These are phyloP conservation scores for Ajuga chamaepitys DNA, from an alignment of 257 asterid genomes.

Conservation along the genomic window DNA sequence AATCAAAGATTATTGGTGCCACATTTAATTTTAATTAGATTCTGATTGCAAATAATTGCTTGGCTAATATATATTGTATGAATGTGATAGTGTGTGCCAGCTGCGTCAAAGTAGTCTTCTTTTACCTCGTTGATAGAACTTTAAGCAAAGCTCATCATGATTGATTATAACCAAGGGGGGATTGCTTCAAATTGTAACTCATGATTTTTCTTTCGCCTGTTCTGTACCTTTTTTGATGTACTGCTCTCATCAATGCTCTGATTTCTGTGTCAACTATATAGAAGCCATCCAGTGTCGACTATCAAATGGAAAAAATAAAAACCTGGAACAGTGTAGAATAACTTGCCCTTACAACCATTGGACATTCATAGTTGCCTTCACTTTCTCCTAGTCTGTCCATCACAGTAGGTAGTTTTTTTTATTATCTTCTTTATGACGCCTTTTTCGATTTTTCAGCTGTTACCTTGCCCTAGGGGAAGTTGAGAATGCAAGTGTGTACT, in stretches of 20 bases:
- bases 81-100: neutral
- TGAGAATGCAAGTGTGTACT: constrained; percentile 71
- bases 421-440: constrained; percentile 11
- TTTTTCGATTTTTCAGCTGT: constrained; percentile 52
- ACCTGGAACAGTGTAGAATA: neutral
- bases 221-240: neutral
- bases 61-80: neutral
- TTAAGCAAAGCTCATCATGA: neutral
- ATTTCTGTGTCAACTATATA: neutral
- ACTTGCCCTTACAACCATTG: constrained; percentile 1
- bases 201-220: neutral
- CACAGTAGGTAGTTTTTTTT: neutral
- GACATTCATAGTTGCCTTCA: constrained; percentile 1
- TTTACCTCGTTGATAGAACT: neutral
- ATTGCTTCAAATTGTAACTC: neutral
- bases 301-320: neutral
- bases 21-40: neutral
- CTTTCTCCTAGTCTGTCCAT: neutral
- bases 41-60: neutral
- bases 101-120: constrained; percentile 1
- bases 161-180: neutral
- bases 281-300: neutral
- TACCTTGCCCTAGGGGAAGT: constrained; percentile 87
- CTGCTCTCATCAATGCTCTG: neutral
- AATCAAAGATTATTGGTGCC: neutral